Conservation (phyloP, 2,329 filamentous ascomycete genomes). For the Botrytis fragariae region DNA sequence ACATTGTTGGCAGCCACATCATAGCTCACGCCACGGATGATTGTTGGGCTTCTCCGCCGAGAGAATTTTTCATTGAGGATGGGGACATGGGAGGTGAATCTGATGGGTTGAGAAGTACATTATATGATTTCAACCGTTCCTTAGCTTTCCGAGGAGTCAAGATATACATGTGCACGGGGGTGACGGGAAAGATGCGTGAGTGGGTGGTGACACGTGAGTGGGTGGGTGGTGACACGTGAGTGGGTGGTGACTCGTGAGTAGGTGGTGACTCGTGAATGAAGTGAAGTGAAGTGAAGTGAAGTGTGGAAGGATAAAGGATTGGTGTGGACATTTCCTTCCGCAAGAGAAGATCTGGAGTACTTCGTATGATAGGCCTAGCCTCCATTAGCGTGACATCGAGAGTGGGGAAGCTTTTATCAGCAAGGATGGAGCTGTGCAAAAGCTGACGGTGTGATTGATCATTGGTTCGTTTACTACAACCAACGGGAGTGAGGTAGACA, state of each 20-base stretch:
- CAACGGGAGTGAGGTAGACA: background rate
- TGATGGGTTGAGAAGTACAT: background rate
- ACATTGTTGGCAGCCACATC: conserved; percentile 17
- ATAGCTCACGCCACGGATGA: conserved; percentile 1
- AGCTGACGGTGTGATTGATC: background rate
- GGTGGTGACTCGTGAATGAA: background rate
- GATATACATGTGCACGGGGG: background rate
- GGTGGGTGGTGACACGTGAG: background rate
- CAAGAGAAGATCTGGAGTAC: background rate
- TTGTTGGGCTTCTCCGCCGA: background rate
- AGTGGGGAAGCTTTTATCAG: background rate
- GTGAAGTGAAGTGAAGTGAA: background rate
- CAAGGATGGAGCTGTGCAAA: background rate
- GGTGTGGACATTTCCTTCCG: background rate
- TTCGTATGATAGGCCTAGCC: background rate
- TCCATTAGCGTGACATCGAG: background rate
- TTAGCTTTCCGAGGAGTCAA: background rate
- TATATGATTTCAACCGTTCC: background rate
- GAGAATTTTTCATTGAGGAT: background rate
- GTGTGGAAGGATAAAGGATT: background rate
- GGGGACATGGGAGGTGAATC: background rate
- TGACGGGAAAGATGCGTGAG: background rate
- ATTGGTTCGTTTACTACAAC: background rate
- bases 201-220: too few species aligned
- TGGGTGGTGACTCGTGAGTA: background rate